A percentile compares a stretch with the other conserved stretches of the same genome.
These are phyloP conservation scores for Punica granatum DNA, from an alignment of 345 rosid species.

Conservation along the genomic window DNA sequence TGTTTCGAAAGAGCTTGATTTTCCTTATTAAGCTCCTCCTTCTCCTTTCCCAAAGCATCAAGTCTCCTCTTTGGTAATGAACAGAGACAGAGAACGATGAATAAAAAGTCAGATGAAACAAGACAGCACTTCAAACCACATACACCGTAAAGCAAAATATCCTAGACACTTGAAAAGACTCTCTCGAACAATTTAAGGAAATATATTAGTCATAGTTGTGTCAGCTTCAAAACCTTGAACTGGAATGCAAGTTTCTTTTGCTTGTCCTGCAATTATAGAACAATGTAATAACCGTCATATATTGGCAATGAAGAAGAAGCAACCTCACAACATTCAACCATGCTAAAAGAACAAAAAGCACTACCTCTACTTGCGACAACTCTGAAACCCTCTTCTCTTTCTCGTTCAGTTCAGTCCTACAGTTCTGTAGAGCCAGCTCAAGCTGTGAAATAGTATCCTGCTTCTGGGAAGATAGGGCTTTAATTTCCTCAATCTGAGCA, in stretches of 20 bases:
- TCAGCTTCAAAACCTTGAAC: constrained; percentile 34
- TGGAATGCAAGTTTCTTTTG: constrained; percentile 37
- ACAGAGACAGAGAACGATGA: not conserved
- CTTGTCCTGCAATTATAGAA: constrained; percentile 28
- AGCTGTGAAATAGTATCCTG: constrained; percentile 47
- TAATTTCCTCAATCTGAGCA: constrained; percentile 47
- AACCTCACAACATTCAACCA: not conserved
- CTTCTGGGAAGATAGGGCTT: constrained; percentile 37
- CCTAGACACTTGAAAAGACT: not conserved
- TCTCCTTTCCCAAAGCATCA: constrained; percentile 51
- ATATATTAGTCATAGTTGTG: not conserved
- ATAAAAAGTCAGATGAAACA: not conserved
- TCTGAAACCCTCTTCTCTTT: constrained; percentile 59
- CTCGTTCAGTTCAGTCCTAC: constrained; percentile 51
- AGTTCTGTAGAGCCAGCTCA: constrained; percentile 66
- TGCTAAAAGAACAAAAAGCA: not conserved
- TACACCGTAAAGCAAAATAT: not conserved
- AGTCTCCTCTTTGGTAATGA: constrained; percentile 32
- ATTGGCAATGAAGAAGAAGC: not conserved
- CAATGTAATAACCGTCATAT: not conserved
- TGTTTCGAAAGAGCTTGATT: constrained; percentile 65
- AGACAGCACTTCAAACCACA: not conserved
- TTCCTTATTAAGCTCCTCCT: constrained; percentile 63
- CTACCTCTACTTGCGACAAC: constrained; percentile 60
- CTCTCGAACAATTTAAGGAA: not conserved